Conservation (phyloP, 495 filamentous ascomycete species). For the Penicillium canescens region DNA sequence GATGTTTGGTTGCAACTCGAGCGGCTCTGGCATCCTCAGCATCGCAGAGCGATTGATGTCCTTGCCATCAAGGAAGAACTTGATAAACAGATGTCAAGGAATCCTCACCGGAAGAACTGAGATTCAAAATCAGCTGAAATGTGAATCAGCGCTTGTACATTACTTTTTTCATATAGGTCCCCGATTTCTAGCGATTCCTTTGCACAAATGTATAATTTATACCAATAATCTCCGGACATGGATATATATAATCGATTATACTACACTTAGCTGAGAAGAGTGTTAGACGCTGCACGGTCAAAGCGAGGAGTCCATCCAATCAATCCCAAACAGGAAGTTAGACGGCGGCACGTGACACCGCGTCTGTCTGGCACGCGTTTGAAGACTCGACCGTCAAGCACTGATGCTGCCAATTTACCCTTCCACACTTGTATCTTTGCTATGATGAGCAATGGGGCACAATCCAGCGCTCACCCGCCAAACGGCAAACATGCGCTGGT, state of each 20-base stretch:
- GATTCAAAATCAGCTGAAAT: neutral
- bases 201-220: constrained; percentile 6
- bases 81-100: constrained; percentile 32
- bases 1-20: constrained; percentile 46
- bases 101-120: constrained; percentile 12
- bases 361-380: constrained; percentile 3
- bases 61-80: constrained; percentile 41
- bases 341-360: constrained; percentile 13
- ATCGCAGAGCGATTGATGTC: constrained; percentile 39
- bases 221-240: neutral
- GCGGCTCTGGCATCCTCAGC: constrained; percentile 40
- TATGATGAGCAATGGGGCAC: constrained; percentile 1
- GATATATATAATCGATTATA: neutral
- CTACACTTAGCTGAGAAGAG: neutral
- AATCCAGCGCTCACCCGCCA: constrained; percentile 13
- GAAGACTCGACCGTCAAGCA: neutral
- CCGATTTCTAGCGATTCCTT: constrained; percentile 15
- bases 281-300: neutral
- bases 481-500: constrained; percentile 76
- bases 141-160: constrained; percentile 32
- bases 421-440: neutral
- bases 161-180: constrained; percentile 24
- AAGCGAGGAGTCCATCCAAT: neutral
- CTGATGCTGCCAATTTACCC: neutral
- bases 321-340: constrained; percentile 4